Evolutionary conservation across 2,329 filamentous ascomycete genomes (phyloP).

Genomic region (Malbranchea zuffiana): DNA sequence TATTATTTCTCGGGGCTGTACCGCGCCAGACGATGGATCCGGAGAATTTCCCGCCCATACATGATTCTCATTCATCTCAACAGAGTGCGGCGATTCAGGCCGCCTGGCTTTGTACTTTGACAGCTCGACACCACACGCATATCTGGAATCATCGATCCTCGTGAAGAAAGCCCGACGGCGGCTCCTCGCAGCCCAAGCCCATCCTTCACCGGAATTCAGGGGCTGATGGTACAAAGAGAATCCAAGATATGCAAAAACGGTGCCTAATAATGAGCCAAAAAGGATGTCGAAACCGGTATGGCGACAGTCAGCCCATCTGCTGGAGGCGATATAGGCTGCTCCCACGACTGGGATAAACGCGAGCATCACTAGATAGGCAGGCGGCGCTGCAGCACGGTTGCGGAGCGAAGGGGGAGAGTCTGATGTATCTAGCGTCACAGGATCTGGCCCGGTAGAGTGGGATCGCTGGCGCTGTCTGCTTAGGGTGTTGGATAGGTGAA

Average conservation of each 20-base stretch:
- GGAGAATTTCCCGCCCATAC: too few species aligned
- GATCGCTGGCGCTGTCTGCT: not conserved
- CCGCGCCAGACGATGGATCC: too few species aligned
- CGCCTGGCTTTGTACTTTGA: not conserved
- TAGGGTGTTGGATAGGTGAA: slow-evolving; percentile 22
- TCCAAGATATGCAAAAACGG: slow-evolving; percentile 57
- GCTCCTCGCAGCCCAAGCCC: slow-evolving; percentile 76
- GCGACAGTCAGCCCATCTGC: slow-evolving; percentile 76
- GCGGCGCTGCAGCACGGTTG: slow-evolving; percentile 68
- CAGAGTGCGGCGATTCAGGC: not conserved
- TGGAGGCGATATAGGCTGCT: slow-evolving; percentile 72
- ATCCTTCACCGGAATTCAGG: slow-evolving; percentile 66
- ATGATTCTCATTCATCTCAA: not conserved
- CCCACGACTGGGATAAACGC: slow-evolving; percentile 60
- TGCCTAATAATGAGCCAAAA: slow-evolving; percentile 70
- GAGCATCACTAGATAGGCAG: slow-evolving; percentile 63
- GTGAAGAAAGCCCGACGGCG: slow-evolving; percentile 55
- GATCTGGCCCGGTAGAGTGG: not conserved
- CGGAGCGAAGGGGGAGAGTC: slow-evolving; percentile 44
- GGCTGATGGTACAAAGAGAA: slow-evolving; percentile 84
- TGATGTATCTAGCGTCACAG: not conserved
- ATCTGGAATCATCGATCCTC: slow-evolving; percentile 24
- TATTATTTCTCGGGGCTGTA: too few species aligned
- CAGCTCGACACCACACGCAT: slow-evolving; percentile 8
- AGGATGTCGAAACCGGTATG: slow-evolving; percentile 91